phyloP scores from a whole-genome alignment of 805 yeast genomes.

The Candida coquimbonensis region DNA sequence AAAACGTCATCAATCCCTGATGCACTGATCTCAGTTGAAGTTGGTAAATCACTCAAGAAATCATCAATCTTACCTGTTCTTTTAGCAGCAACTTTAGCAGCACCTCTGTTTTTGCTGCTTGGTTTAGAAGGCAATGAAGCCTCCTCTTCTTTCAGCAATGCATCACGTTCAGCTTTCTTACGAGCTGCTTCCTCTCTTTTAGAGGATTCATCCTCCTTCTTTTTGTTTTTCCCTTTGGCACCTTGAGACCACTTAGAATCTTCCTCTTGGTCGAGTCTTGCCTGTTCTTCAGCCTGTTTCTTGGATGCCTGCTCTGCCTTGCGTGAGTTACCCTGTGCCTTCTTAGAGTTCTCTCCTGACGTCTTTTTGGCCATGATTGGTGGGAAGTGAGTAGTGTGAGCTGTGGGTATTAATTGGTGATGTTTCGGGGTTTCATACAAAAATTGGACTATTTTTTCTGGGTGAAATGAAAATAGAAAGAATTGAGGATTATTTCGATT shows the following conservation, averaged over 20 bases:
- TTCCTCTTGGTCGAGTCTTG: slow-evolving; percentile 44
- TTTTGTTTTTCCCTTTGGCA: slow-evolving; percentile 58
- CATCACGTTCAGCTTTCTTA: slow-evolving; percentile 79
- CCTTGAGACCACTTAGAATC: slow-evolving; percentile 67
- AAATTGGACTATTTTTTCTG: no score
- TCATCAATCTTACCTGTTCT: slow-evolving; percentile 61
- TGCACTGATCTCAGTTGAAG: slow-evolving; percentile 54
- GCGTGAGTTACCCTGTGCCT: slow-evolving; percentile 57
- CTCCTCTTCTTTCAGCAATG: slow-evolving; percentile 56
- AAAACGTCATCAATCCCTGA: slow-evolving; percentile 72
- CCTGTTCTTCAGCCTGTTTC: slow-evolving; percentile 46
- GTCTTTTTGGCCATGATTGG: slow-evolving; percentile 40
- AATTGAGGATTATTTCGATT: no score
- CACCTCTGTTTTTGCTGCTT: slow-evolving; percentile 53
- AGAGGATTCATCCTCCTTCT: slow-evolving; percentile 60
- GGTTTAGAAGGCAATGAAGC: slow-evolving; percentile 56
- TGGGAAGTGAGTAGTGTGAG: neutral
- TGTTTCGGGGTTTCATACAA: neutral
- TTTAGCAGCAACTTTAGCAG: slow-evolving; percentile 56
- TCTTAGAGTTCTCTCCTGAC: slow-evolving; percentile 42
- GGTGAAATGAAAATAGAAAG: no score
- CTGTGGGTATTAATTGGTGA: no score
- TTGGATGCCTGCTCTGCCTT: slow-evolving; percentile 59
- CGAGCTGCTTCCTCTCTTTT: slow-evolving; percentile 71
- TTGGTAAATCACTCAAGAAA: slow-evolving; percentile 47